Evolutionary conservation across 257 asterid genomes (phyloP), one percentile per base, ranked within the genome.

Genomic region (Coffea eugenioides): DNA sequence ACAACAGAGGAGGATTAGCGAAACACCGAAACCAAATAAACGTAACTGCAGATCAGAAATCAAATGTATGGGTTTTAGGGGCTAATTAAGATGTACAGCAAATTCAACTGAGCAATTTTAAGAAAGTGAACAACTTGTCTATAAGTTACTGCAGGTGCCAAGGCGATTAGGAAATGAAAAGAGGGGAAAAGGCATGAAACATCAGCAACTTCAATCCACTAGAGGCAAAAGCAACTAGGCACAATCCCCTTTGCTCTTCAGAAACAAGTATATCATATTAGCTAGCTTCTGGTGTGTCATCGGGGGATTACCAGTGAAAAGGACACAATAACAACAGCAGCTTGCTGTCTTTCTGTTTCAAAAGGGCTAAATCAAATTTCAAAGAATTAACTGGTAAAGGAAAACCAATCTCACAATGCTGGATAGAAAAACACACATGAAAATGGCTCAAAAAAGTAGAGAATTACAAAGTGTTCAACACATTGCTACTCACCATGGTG

Each of bases 401-500:
- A 69, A 15, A 11, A 69, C 73, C 43, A 6, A 25, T 25, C 13
- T 62, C 9, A 36, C 59, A 11, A 9, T 10, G 14, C 5, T 23
- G 6, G 56, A 43, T 4, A 27, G 45, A 69, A 2, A 10, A 0
- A 21, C 8, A 18, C 10, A 69, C 51, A 69, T 39, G 9, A 9
- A 15, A 39, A 20, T 16, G 27, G 45, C 25, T 8, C 15, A 39
- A 41, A 16, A 67, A 3, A 31, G 46, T 8, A 31, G 16, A 34
- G 71, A 72, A 46, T n/a, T 15, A 10, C 64, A 12, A 49, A 6
- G 21, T 23, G 34, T 72, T n/a, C 43, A 76, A 51, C 43, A 36
- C 75, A 59, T 65, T 43, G 51, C 57, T 70, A 59, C 89, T 86
- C 70, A 93, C 98, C 90, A 90, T 83, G 79, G 98, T 93, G 51